Conservation (phyloP, 78 protist species). For the Dictyostelium discoideum region dicty_2.7 NC_007088.5:2439501-2440000, state of each 20-base stretch:
- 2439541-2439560: not conserved
- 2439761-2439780: constrained; percentile 5
- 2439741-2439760: not conserved
- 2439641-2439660: not conserved
- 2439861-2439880: constrained; percentile 27
- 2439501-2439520: constrained; percentile 8
- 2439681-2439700: not conserved
- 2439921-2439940: not conserved
- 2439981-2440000: not conserved
- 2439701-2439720: not conserved
- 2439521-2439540: constrained; percentile 44
- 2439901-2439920: not conserved
- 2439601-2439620: constrained; percentile 48
- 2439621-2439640: constrained; percentile 37
- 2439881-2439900: constrained; percentile 28
- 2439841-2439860: constrained; percentile 29
- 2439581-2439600: constrained; percentile 35
- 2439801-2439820: constrained; percentile 54
- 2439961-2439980: not conserved
- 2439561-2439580: not conserved
- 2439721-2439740: not conserved
- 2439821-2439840: constrained; percentile 55
- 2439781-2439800: constrained; percentile 46
- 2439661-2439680: not conserved
- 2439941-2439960: not conserved